Percentiles rank a stretch among this genome's conserved stretches.
Evolutionary conservation across 352 stramenopile genomes (phyloP).

Genomic region (Pythium myriotylum): DNA sequence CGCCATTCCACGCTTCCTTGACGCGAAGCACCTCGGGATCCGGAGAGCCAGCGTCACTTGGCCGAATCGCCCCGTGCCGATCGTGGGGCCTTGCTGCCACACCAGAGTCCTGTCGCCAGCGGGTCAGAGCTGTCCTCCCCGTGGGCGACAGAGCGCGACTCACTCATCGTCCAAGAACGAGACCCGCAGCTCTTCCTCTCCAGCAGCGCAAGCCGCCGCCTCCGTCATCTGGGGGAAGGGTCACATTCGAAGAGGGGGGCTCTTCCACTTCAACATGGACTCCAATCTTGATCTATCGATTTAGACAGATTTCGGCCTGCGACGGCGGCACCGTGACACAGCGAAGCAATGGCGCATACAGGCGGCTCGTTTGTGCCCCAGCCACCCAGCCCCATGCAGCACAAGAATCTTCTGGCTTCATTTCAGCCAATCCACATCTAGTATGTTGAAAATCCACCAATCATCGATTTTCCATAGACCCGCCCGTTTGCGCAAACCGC

Average conservation of each 20-base stretch:
- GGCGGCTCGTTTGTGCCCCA: slow-evolving; percentile 12
- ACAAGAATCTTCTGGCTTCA: slow-evolving; percentile 31
- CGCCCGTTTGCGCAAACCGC: slow-evolving; percentile 31
- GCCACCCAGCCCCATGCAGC: slow-evolving; percentile 1
- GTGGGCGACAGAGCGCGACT: neutral
- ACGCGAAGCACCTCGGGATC: slow-evolving; percentile 44
- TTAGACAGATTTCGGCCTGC: no score
- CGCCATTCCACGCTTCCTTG: neutral
- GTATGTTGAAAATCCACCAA: slow-evolving; percentile 16
- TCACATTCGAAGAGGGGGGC: neutral
- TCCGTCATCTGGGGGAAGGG: neutral
- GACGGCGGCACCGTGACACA: no score
- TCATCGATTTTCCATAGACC: slow-evolving; percentile 12
- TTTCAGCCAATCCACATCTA: slow-evolving; percentile 21
- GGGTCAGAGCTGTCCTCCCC: neutral
- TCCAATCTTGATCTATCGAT: neutral
- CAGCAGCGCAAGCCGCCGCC: slow-evolving; percentile 16
- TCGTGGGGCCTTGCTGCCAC: slow-evolving; percentile 67
- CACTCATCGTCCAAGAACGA: slow-evolving; percentile 56
- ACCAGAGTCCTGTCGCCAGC: slow-evolving; percentile 42
- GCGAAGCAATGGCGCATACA: slow-evolving; percentile 31
- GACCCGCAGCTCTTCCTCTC: slow-evolving; percentile 39
- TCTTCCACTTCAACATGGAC: slow-evolving; percentile 12
- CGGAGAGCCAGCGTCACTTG: slow-evolving; percentile 72
- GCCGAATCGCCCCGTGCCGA: slow-evolving; percentile 75